Evolutionary conservation across 148 eudicot species (phyloP).

Genomic region (Nepenthes gracilis): DNA sequence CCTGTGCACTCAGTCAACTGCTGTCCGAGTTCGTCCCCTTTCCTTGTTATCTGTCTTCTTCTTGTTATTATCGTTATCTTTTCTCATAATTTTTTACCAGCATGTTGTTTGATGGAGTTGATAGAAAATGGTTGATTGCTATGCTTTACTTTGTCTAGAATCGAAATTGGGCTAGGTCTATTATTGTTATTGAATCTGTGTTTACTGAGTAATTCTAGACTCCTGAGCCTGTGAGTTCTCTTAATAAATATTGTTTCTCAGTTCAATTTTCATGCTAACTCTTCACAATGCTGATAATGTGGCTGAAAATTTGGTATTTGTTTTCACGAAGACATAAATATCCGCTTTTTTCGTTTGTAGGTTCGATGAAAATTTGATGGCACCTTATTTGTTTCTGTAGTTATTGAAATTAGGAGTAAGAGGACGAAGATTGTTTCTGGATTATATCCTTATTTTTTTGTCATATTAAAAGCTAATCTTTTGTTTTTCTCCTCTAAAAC

Average conservation of each 20-base stretch:
- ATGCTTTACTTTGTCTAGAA: no score
- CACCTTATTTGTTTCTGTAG: conserved; percentile 66
- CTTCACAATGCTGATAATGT: not conserved
- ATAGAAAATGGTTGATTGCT: no score
- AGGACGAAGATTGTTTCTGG: conserved; percentile 58
- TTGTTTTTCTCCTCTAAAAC: conserved; percentile 74
- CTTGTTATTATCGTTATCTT: not conserved
- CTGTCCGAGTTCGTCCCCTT: conserved; percentile 46
- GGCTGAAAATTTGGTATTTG: not conserved
- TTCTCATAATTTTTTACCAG: not conserved
- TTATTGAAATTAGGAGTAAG: conserved; percentile 17
- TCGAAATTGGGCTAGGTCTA: no score
- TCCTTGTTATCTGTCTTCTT: not conserved
- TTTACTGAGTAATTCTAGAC: no score
- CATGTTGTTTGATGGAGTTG: not conserved
- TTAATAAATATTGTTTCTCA: not conserved
- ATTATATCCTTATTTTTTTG: conserved; percentile 52
- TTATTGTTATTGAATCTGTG: no score
- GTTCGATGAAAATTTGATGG: conserved; percentile 69
- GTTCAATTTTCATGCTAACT: not conserved
- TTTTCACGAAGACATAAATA: not conserved
- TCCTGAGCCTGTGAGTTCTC: no score
- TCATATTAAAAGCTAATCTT: conserved; percentile 41
- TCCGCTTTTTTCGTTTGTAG: conserved; percentile 17
- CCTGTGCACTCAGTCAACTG: conserved; percentile 42